Base-by-base conservation (phyloP, 1,284 basidiomycete genomes). In the Fistulinella cinereoalba region DNA sequence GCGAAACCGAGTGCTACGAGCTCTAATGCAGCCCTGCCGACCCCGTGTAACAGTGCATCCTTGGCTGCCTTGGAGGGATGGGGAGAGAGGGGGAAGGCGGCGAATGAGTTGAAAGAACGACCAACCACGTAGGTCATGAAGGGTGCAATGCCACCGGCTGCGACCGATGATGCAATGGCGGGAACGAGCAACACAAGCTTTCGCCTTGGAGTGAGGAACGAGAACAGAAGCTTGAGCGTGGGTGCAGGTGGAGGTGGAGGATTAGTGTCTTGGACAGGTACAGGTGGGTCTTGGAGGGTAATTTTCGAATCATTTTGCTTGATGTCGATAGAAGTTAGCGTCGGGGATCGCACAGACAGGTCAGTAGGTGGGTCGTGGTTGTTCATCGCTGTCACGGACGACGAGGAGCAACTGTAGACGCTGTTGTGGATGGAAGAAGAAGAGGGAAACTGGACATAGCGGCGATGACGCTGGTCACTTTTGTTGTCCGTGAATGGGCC, bases 61-160 rank as follows among this genome's bases (percentile, higher is more conserved):
- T 82, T 81, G 53, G 70, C 79, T 40, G 65, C 61, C 44, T 75
- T 66, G 3, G 75, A 66, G 8, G 73, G 75, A 49, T 70, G 70
- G 38, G 70, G 70, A 50, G 62, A 69, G 48, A 73, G 67, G n/a
- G 77, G 76, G 57, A 80, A 84, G 0, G 72, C 69, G 38, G 66
- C 80, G 70, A 97, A 94, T 0, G 85, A 76, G 56, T 89, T 79
- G 71, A 98, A 97, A 6, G 85, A 83, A 44, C 88, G 78, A 24
- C 96, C 95, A 53, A 98, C 75, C 53, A 96, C 81, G 44, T 82
- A 78, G 6, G 96, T 95, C 93, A 98, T 97, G 73, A 90, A 90
- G 1, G 96, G 92, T 0, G 90, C 92, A 29, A 97, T 76, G 29
- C 84, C 80, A 36, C 92, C 90, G 0, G 85, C 77, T 34, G 81